Percentiles rank a stretch among this genome's conserved stretches.
phyloP scores from a whole-genome alignment of 768 basidiomycete species.

The Boletus insuetus region DNA sequence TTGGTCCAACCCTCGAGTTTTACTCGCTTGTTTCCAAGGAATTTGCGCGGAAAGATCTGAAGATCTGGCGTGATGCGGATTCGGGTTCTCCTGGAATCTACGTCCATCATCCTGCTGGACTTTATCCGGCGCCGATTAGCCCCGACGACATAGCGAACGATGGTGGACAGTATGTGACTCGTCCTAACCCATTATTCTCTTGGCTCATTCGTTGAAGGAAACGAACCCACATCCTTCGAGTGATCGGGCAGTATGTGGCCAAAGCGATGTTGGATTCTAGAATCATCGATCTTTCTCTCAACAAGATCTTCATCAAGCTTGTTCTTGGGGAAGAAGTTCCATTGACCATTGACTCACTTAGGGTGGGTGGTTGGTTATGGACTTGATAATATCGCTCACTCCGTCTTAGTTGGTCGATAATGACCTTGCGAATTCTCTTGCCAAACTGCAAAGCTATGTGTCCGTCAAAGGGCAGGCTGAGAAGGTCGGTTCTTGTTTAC shows the following conservation, averaged over 20 bases:
- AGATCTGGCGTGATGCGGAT: conserved; percentile 91
- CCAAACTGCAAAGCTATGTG: conserved; percentile 72
- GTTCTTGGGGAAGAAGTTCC: conserved; percentile 86
- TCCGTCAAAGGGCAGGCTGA: conserved; percentile 45
- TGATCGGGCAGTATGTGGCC: conserved; percentile 94
- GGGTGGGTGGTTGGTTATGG: conserved; percentile 45
- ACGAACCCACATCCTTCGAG: conserved; percentile 79
- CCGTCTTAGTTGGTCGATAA: conserved; percentile 70
- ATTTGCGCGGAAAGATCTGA: conserved; percentile 84
- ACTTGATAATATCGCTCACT: conserved; percentile 4
- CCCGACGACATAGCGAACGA: conserved; percentile 67
- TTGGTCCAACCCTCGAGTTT: conserved; percentile 97
- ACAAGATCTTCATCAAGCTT: conserved; percentile 91
- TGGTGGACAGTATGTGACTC: conserved; percentile 62
- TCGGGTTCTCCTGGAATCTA: conserved; percentile 55
- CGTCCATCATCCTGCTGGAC: conserved; percentile 80
- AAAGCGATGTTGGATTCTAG: conserved; percentile 97
- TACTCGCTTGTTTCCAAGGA: conserved; percentile 97
- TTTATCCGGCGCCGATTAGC: conserved; percentile 85
- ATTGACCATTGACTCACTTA: conserved; percentile 77
- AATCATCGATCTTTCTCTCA: conserved; percentile 94
- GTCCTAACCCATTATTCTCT: not conserved
- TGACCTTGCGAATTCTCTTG: conserved; percentile 81
- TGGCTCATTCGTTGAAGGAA: conserved; percentile 49
- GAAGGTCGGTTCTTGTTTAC: conserved; percentile 43